These are phyloP conservation scores for Lojkania enalia DNA, from an alignment of 2,329 filamentous ascomycete species.

Conservation along the genomic window DNA sequence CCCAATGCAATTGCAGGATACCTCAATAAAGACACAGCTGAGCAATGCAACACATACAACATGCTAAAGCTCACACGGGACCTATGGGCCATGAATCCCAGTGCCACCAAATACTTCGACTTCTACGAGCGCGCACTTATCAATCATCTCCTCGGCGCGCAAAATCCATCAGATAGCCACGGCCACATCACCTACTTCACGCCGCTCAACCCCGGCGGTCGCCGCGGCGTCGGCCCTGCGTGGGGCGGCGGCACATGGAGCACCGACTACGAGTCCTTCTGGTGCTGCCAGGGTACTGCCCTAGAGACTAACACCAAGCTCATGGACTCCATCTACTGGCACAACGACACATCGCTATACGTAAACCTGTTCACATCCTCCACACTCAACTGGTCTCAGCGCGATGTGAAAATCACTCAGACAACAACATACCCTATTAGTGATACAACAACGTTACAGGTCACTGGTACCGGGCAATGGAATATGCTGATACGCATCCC, in stretches of 20 bases:
- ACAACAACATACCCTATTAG: conserved; percentile 49
- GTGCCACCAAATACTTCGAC: conserved; percentile 53
- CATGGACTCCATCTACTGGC: conserved; percentile 58
- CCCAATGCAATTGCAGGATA: conserved; percentile 53
- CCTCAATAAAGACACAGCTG: conserved; percentile 53
- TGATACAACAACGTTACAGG: conserved; percentile 47
- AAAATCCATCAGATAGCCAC: conserved; percentile 50
- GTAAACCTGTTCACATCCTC: conserved; percentile 57
- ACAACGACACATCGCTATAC: conserved; percentile 49
- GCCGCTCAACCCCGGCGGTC: conserved; percentile 53
- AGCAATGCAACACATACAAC: conserved; percentile 60
- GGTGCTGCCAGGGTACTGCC: conserved; percentile 59
- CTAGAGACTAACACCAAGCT: conserved; percentile 59
- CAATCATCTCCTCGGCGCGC: conserved; percentile 57
- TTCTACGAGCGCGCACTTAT: conserved; percentile 57
- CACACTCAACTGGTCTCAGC: conserved; percentile 49
- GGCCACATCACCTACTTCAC: conserved; percentile 60
- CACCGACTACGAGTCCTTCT: conserved; percentile 58
- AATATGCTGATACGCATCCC: conserved; percentile 54
- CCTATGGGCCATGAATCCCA: conserved; percentile 52
- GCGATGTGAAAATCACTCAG: conserved; percentile 49
- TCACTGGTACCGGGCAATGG: conserved; percentile 41
- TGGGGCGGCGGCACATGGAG: conserved; percentile 59
- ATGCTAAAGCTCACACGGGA: conserved; percentile 61
- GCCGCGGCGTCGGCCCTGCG: conserved; percentile 55